Evolutionary conservation across 2,329 filamentous ascomycete species (phyloP).

Genomic region (Aspergillus sp.): DNA sequence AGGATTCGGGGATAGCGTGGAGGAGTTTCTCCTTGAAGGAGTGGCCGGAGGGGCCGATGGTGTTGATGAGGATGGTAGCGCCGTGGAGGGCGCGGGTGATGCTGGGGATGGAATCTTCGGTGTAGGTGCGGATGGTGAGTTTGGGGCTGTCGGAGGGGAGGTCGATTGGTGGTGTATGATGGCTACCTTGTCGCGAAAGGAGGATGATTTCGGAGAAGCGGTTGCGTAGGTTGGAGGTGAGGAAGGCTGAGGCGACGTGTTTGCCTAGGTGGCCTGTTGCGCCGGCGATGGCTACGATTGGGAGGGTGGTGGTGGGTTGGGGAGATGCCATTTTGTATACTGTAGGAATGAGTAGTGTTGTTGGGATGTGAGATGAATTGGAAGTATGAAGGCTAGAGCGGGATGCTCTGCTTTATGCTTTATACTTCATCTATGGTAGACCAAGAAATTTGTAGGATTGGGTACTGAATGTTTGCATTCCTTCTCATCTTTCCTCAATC

Average conservation of each 20-base stretch:
- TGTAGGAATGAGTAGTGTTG: not conserved
- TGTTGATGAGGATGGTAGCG: constrained; percentile 37
- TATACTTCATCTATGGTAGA: not conserved
- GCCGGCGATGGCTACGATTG: constrained; percentile 29
- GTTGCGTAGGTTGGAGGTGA: constrained; percentile 20
- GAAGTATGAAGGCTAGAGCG: no score
- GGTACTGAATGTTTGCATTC: no score
- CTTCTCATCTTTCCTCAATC: not conserved
- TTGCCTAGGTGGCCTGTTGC: constrained; percentile 30
- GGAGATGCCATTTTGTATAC: not conserved
- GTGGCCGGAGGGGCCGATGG: constrained; percentile 30
- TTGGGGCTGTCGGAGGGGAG: constrained; percentile 13
- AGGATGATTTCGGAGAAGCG: constrained; percentile 29
- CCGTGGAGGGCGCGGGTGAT: constrained; percentile 24
- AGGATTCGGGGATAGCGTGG: constrained; percentile 24
- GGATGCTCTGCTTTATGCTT: not conserved
- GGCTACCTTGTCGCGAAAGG: constrained; percentile 21
- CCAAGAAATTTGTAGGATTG: no score
- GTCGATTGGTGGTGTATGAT: not conserved
- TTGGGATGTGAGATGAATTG: no score
- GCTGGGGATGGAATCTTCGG: constrained; percentile 25
- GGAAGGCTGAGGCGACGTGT: constrained; percentile 26
- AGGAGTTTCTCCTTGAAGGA: constrained; percentile 33
- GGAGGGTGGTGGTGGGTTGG: not conserved
- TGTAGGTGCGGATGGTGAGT: constrained; percentile 20